A percentile compares a stretch with the other conserved stretches of the same genome.
Conservation (phyloP, 2,329 filamentous ascomycete species). For the Pestalotiopsis fici region DNA sequence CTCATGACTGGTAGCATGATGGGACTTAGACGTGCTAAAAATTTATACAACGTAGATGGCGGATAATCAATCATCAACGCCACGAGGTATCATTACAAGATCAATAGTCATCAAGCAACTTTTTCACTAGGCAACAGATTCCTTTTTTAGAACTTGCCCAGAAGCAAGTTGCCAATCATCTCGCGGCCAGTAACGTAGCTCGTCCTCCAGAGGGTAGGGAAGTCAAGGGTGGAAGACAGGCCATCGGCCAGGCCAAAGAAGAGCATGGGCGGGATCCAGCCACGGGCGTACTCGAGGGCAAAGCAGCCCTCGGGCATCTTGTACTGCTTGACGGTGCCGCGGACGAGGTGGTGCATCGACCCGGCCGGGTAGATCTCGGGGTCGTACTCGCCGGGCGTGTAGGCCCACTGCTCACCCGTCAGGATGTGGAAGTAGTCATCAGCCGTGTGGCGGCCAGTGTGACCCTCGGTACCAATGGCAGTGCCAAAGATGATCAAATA, state of each 20-base stretch:
- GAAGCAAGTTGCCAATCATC: conserved; percentile 73
- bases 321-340: conserved; percentile 80
- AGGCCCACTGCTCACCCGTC: conserved; percentile 74
- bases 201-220: conserved; percentile 84
- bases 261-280: conserved; percentile 93
- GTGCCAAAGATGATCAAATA: conserved; percentile 90
- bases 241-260: conserved; percentile 86
- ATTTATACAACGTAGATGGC: background rate
- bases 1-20: background rate
- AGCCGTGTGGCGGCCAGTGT: conserved; percentile 84
- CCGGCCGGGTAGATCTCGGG: conserved; percentile 72
- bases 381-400: conserved; percentile 67
- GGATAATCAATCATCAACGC: background rate
- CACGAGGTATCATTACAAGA: background rate
- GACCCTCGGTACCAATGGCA: conserved; percentile 81
- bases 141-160: conserved; percentile 63
- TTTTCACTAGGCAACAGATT: background rate
- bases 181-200: conserved; percentile 70
- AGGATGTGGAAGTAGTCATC: conserved; percentile 97
- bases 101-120: background rate
- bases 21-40: background rate
- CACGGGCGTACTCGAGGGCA: conserved; percentile 80
- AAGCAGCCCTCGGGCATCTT: conserved; percentile 77
- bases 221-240: conserved; percentile 78
- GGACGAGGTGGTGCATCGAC: conserved; percentile 69